These are phyloP conservation scores for Bonnemaisonia californica DNA, from an alignment of 31 red algal genomes.

Conservation along the genomic window DNA sequence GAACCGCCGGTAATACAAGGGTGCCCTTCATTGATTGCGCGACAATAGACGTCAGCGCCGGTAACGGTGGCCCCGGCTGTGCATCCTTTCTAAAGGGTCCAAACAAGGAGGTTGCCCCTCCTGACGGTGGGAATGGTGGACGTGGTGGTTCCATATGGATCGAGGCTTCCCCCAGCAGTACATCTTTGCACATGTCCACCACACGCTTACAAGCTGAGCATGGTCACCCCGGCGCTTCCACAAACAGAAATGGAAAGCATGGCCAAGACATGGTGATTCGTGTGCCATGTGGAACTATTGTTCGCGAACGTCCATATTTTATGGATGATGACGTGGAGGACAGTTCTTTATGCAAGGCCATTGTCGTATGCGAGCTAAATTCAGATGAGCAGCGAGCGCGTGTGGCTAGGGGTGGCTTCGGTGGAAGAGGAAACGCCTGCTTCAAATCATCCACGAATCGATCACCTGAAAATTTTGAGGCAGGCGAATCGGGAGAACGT, in stretches of 20 bases:
- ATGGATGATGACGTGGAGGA: background rate
- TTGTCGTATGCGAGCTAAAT: slow-evolving; percentile 67
- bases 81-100: slow-evolving; percentile 61
- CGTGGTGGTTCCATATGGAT: slow-evolving; percentile 68
- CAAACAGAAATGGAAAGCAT: slow-evolving; percentile 43
- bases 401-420: slow-evolving; percentile 56
- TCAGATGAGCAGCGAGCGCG: slow-evolving; percentile 46
- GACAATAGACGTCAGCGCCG: slow-evolving; percentile 41
- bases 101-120: slow-evolving; percentile 68
- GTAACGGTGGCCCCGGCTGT: slow-evolving; percentile 64
- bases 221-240: slow-evolving; percentile 44
- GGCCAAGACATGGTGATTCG: slow-evolving; percentile 51
- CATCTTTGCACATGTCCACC: slow-evolving; percentile 25
- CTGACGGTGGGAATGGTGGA: slow-evolving; percentile 84
- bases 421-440: slow-evolving; percentile 68
- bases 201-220: slow-evolving; percentile 44
- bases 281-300: slow-evolving; percentile 74
- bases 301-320: slow-evolving; percentile 25
- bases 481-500: slow-evolving; percentile 37
- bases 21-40: slow-evolving; percentile 57
- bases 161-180: slow-evolving; percentile 19
- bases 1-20: background rate
- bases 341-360: background rate
- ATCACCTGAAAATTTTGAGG: slow-evolving; percentile 11
- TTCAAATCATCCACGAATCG: slow-evolving; percentile 46